phyloP scores from a whole-genome alignment of 768 basidiomycete species.

The Suillus weaverae region DNA sequence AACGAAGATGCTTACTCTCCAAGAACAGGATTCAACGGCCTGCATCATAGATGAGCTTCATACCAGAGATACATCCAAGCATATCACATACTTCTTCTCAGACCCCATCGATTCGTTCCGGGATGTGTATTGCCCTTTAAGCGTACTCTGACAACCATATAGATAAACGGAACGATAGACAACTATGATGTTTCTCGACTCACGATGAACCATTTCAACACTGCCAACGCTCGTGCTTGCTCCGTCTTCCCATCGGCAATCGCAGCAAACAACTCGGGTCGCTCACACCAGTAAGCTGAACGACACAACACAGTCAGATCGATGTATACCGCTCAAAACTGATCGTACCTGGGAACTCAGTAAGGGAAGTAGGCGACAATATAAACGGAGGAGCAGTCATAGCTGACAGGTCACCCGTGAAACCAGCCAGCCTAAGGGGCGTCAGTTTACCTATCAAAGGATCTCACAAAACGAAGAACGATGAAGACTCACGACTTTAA shows the following conservation, averaged over 20 bases:
- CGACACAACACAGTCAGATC: constrained; percentile 3
- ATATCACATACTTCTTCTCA: constrained; percentile 83
- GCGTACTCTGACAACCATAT: constrained; percentile 60
- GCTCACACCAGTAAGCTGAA: constrained; percentile 95
- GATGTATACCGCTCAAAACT: constrained; percentile 2
- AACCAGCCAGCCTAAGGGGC: constrained; percentile 66
- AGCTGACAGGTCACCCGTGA: constrained; percentile 85
- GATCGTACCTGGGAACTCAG: constrained; percentile 81
- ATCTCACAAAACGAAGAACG: background rate
- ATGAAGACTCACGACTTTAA: constrained; percentile 73
- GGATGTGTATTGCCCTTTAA: constrained; percentile 94
- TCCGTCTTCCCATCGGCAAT: constrained; percentile 77
- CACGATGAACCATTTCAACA: constrained; percentile 96
- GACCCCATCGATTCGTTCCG: constrained; percentile 94
- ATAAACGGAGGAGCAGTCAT: constrained; percentile 91
- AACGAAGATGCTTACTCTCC: constrained; percentile 64
- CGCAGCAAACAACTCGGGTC: constrained; percentile 83
- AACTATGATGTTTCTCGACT: constrained; percentile 24
- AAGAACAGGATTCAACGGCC: constrained; percentile 93
- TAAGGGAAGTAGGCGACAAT: constrained; percentile 85
- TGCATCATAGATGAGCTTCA: constrained; percentile 31
- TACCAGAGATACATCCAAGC: background rate
- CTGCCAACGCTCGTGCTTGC: constrained; percentile 73
- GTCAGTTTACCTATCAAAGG: constrained; percentile 1
- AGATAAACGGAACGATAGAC: background rate